phyloP scores from a whole-genome alignment of 345 rosid genomes.

The Camelina hispida region DNA sequence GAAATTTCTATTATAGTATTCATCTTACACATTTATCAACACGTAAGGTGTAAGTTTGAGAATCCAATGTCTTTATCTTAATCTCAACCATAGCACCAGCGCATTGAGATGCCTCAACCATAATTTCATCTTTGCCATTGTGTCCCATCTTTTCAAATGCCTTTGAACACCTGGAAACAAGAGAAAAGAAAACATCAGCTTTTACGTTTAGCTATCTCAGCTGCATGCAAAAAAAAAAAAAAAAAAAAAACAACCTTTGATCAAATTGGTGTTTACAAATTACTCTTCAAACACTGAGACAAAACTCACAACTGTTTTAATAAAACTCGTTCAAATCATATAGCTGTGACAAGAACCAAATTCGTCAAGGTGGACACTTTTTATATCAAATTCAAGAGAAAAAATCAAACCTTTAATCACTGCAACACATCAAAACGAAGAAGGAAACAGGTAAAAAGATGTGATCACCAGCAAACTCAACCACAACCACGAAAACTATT shows the following conservation, averaged over 20 bases:
- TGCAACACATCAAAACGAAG: background rate
- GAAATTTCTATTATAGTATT: background rate
- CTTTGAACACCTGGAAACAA: constrained; percentile 10
- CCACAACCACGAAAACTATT: background rate
- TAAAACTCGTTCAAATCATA: background rate
- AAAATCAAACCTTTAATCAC: background rate
- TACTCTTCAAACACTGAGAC: constrained; percentile 1
- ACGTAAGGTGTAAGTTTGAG: constrained; percentile 56
- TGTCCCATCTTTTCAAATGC: constrained; percentile 50
- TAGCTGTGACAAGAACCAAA: background rate
- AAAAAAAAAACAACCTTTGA: constrained; percentile 9
- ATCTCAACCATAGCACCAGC: constrained; percentile 60
- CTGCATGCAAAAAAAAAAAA: constrained; percentile 1
- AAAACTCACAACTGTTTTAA: constrained; percentile 1
- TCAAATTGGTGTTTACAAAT: background rate
- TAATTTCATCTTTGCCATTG: constrained; percentile 45
- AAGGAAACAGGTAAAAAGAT: constrained; percentile 1
- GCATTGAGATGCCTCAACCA: constrained; percentile 42
- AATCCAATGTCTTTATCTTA: constrained; percentile 63
- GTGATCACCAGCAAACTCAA: constrained; percentile 35
- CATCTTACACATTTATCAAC: constrained; percentile 61
- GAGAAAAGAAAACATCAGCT: background rate
- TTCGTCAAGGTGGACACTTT: background rate
- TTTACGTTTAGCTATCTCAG: constrained; percentile 10
- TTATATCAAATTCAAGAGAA: background rate